Evolutionary conservation across 768 basidiomycete genomes (phyloP), one percentile per base, ranked within the genome.

Genomic region (Tulasnella sp.): DNA sequence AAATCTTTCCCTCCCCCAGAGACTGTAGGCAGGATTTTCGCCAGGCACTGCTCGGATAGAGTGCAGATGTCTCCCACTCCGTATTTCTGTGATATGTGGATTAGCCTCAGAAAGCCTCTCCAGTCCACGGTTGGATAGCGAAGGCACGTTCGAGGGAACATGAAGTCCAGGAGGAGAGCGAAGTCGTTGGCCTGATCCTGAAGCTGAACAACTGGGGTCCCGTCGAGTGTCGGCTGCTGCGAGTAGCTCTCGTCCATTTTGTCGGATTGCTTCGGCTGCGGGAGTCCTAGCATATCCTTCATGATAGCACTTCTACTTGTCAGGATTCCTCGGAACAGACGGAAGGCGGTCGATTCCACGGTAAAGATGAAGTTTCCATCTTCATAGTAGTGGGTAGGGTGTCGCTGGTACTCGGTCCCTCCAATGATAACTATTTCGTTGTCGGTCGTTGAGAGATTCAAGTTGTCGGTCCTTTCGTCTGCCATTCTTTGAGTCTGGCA

Each of bases 351-450:
- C 9, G n/a, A 6, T 38, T 71, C 69, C 6, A 71, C 34, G 11
- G 29, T 6, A 37, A 71, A 71, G 6, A 71, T 71, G 69, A 71
- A 36, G 37, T 71, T 71, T 25, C 69, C 69, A 40, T 71, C 69
- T 40, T 71, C 34, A 22, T 36, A 71, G 69, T 71, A 71, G 69
- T 71, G 69, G 14, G 22, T 37, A 31, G 69, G 69, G 69, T 71
- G 69, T 40, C 39, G 39, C 39, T 14, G 39, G 14, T 40, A 40
- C 39, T 40, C 39, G 6, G 6, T 14, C 39, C 39, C 39, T 40
- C 39, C 39, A 6, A 40, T 40, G 39, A 14, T 40, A 40, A 40
- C 39, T 14, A 14, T 40, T 40, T 40, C 39, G 39, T 40, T 6
- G 39, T 40, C 39, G 39, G 7, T 40, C 39, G 14, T 40, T 40